Percentiles rank a stretch among this genome's conserved stretches.
These are phyloP conservation scores for Trichoderma sp. DNA, from an alignment of 2,329 filamentous ascomycete species.

Conservation along the genomic window DNA sequence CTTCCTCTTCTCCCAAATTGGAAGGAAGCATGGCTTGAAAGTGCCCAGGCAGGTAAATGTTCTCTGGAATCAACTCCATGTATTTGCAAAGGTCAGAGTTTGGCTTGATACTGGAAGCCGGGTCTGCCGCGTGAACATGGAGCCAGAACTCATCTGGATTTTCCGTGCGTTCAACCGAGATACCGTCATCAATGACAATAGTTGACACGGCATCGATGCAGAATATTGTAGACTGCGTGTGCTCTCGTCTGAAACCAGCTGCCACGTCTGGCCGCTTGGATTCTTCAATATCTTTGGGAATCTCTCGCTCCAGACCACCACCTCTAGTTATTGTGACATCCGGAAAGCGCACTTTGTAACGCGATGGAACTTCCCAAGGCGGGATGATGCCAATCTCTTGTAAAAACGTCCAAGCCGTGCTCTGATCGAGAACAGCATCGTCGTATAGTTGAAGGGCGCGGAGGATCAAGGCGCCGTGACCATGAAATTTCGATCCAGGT, in stretches of 20 bases:
- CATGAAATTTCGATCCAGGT: slow-evolving; percentile 53
- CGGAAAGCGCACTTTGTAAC: slow-evolving; percentile 61
- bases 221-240: slow-evolving; percentile 61
- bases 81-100: slow-evolving; percentile 59
- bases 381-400: slow-evolving; percentile 73
- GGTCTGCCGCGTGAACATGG: slow-evolving; percentile 77
- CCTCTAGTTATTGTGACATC: slow-evolving; percentile 46
- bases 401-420: slow-evolving; percentile 64
- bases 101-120: slow-evolving; percentile 67
- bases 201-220: slow-evolving; percentile 71
- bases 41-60: slow-evolving; percentile 61
- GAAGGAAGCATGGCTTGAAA: slow-evolving; percentile 59
- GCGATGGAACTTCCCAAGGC: slow-evolving; percentile 68
- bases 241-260: slow-evolving; percentile 56
- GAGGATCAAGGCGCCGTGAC: slow-evolving; percentile 65
- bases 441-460: slow-evolving; percentile 62
- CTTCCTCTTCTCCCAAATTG: slow-evolving; percentile 32
- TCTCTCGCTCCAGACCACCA: slow-evolving; percentile 43
- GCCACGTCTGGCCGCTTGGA: slow-evolving; percentile 48
- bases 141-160: slow-evolving; percentile 66
- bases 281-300: slow-evolving; percentile 35
- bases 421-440: slow-evolving; percentile 39
- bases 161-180: slow-evolving; percentile 66
- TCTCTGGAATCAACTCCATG: slow-evolving; percentile 61
- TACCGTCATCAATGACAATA: slow-evolving; percentile 74